Evolutionary conservation across 768 basidiomycete genomes (phyloP), one percentile per base, ranked within the genome.

Genomic region (Pleurotus salmoneostramineus): DNA sequence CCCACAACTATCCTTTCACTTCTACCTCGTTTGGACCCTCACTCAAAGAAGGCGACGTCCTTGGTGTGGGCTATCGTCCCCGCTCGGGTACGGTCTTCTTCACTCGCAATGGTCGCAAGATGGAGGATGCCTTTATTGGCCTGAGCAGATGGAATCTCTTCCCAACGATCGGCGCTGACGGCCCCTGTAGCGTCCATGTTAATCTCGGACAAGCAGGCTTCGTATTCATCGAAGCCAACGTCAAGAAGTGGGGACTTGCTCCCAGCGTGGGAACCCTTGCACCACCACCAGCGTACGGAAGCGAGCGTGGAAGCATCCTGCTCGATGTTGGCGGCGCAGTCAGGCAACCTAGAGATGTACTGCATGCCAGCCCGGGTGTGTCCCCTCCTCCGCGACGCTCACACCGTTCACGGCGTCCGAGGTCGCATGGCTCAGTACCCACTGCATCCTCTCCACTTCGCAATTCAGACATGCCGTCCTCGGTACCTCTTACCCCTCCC

Each of bases 211-310:
- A 98, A 73, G 89, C 93, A 4, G 97, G 97, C 4, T 99, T 99
- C 69, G 97, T 98, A 40, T 98, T 97, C 65, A 98, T 99, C 66
- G 97, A 99, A 74, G 97, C 97, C 35, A 98, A 99, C 68, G 97
- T 99, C 61, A 99, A 99, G 82, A 98, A 98, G 70, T 99, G 97
- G 97, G 97, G 97, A 14, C 74, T 98, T 34, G 97, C 97, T 35
- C 97, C 97, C 6, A 97, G 95, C 69, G 89, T 95, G 11, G 97
- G 97, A 48, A 98, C 97, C 0, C 81, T 98, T 7, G 96, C 96
- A 1, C 97, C 97, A 12, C 97, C 97, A 32, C 97, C 97, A 4
- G 95, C 97, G 0, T 98, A 98, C 71, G 97, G 97, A 14, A 94
- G 91, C 65, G 97, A 99, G 70, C 83, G 95, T 8, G 97, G 96